Evolutionary conservation across 2,329 filamentous ascomycete species (phyloP), one percentile per base, ranked within the genome.

Genomic region (Penicillium rolfsii): DNA sequence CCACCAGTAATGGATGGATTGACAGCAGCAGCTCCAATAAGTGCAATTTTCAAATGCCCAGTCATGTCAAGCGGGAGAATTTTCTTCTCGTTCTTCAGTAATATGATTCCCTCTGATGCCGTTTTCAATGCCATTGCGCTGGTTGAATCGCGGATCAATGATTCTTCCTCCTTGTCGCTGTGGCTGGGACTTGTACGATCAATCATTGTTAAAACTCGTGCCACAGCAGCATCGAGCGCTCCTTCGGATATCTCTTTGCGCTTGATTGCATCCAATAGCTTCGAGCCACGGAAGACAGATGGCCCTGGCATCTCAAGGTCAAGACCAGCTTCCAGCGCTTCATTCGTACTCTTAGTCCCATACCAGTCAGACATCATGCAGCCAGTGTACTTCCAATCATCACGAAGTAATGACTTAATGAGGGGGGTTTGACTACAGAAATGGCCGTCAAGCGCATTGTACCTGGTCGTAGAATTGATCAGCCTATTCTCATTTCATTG

Each of bases 281-380:
- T 60, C 3, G 52, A n/a, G 6, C 63, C 62, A 5, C 61, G 63
- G 49, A 6, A 26, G 22, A 24, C 22, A 58, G 68, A 43, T 66
- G 73, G 8, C 65, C 74, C 33, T 0, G 74, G 74, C 74, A 77
- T 76, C 58, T 77, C 75, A 5, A 76, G 65, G 56, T 76, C 75
- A 5, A 75, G 66, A 7, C 74, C 74, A 50, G 73, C 73, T 46
- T 71, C 70, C 30, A 76, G 62, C 7, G 70, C 65, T 45, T 70
- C 70, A 38, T 60, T 64, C 7, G 67, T 67, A 16, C 69, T 73
- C 41, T 75, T 74, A 6, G 69, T 73, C 6, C 71, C 74, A 45
- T 70, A 71, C 71, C 70, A 73, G 55, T 59, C 60, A 2, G 55
- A 55, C 59, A 64, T 68, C 2, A 77, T 65, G 53, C 71, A 77